Evolutionary conservation across 495 filamentous ascomycete genomes (phyloP).

Genomic region (Aspergillus baeticus): DNA sequence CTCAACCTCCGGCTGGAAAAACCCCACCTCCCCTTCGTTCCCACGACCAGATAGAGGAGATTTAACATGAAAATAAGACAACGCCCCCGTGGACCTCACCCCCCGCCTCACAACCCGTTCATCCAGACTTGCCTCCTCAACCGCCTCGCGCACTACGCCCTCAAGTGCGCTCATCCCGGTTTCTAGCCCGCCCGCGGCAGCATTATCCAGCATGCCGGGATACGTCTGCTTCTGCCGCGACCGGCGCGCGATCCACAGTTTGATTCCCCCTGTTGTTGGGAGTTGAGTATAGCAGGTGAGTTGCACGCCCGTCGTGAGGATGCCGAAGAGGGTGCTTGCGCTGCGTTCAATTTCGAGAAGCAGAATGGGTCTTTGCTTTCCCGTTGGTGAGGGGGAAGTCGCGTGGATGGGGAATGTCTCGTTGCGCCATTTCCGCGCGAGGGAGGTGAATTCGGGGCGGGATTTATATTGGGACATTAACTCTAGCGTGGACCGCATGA

Average conservation of each 20-base stretch:
- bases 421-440: conserved; percentile 54
- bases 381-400: not conserved
- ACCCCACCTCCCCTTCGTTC: conserved; percentile 25
- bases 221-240: conserved; percentile 45
- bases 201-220: conserved; percentile 52
- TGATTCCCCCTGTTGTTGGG: conserved; percentile 22
- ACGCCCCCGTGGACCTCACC: conserved; percentile 23
- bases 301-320: conserved; percentile 48
- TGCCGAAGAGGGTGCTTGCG: conserved; percentile 49
- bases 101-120: conserved; percentile 22
- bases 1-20: conserved; percentile 43
- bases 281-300: conserved; percentile 44
- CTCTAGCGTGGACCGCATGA: not conserved
- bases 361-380: not conserved
- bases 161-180: conserved; percentile 41
- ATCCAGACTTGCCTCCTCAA: conserved; percentile 52
- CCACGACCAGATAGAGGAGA: not conserved
- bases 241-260: conserved; percentile 53
- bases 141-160: conserved; percentile 51
- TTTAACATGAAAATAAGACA: conserved; percentile 39
- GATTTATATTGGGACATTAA: conserved; percentile 26
- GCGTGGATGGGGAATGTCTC: conserved; percentile 47
- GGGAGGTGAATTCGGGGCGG: conserved; percentile 60
- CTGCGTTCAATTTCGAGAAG: conserved; percentile 47
- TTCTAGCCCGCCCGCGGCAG: conserved; percentile 54